Conservation (phyloP, 257 asterid genomes). For the Eustoma russellianum region DNA sequence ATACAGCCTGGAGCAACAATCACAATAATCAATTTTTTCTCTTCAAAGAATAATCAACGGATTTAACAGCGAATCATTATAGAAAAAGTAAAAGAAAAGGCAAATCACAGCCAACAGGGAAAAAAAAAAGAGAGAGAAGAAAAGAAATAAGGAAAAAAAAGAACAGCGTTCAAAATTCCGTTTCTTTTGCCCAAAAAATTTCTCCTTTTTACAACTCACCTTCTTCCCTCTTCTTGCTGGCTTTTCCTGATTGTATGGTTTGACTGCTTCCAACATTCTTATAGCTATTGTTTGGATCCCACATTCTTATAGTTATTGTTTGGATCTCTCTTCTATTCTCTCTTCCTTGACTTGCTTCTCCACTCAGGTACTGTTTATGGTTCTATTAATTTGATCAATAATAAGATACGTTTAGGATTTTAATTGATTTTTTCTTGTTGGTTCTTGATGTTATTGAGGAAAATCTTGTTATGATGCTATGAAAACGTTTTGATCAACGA, state of each 20-base stretch:
- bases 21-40: no score
- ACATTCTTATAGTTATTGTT: not conserved
- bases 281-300: not conserved
- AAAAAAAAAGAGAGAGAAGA: no score
- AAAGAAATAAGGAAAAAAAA: no score
- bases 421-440: slow-evolving; percentile 6
- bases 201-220: slow-evolving; percentile 3
- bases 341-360: slow-evolving; percentile 2
- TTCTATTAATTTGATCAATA: not conserved
- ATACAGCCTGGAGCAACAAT: no score
- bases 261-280: slow-evolving; percentile 8
- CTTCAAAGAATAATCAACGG: no score
- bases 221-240: not conserved
- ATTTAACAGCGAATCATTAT: no score
- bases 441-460: slow-evolving; percentile 1
- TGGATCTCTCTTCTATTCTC: not conserved
- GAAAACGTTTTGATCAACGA: not conserved
- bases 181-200: slow-evolving; percentile 12
- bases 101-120: no score
- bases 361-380: slow-evolving; percentile 6
- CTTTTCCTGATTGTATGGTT: not conserved
- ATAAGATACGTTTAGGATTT: not conserved
- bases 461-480: not conserved
- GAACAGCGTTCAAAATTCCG: slow-evolving; percentile 8
- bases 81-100: no score